phyloP scores from a whole-genome alignment of 75 land plant species.

The Adiantum capillusveneris region DNA sequence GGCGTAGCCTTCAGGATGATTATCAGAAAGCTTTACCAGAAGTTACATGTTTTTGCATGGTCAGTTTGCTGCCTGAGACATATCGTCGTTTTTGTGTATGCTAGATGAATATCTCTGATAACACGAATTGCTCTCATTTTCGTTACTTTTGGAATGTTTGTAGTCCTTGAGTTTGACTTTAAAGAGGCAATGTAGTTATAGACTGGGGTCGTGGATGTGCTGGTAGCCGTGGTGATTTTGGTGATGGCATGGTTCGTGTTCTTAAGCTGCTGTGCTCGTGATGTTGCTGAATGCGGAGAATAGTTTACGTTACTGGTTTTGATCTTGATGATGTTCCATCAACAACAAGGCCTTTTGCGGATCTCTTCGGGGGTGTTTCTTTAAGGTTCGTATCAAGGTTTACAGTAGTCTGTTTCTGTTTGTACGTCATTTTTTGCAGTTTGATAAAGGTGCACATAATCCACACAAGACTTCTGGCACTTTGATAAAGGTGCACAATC shows the following conservation, averaged over 20 bases:
- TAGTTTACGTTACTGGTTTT: too few species aligned
- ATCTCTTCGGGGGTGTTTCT: too few species aligned
- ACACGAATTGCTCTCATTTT: too few species aligned
- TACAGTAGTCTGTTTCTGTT: too few species aligned
- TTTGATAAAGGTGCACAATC: too few species aligned
- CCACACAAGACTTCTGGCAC: too few species aligned
- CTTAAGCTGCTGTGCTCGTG: constrained; percentile 4
- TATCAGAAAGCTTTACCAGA: neutral
- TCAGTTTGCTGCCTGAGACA: neutral
- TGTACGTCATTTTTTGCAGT: too few species aligned
- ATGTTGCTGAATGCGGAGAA: neutral
- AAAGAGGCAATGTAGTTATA: neutral
- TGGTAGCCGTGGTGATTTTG: constrained; percentile 7
- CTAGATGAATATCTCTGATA: too few species aligned
- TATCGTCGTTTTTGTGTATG: neutral
- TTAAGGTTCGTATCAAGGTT: too few species aligned
- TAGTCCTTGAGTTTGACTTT: neutral
- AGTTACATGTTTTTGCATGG: neutral
- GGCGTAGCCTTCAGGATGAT: neutral
- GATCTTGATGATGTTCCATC: too few species aligned
- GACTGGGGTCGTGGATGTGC: constrained; percentile 4
- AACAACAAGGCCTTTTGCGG: too few species aligned
- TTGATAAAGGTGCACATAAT: too few species aligned
- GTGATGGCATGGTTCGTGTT: neutral
- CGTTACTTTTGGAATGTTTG: neutral